Evolutionary conservation across 768 basidiomycete genomes (phyloP).

Genomic region (Fistulinella prunicolor): DNA sequence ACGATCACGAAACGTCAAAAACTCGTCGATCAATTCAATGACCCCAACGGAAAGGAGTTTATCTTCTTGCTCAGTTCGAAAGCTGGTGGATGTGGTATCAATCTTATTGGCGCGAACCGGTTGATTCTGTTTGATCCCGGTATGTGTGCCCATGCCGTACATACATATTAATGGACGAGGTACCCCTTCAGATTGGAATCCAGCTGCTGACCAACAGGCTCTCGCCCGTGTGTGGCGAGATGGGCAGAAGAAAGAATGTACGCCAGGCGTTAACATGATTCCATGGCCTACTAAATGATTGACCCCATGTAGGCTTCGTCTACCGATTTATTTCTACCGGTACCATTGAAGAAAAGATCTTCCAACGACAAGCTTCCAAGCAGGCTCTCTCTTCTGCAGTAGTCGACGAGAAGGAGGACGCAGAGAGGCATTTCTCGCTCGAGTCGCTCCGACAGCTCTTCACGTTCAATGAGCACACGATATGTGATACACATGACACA

Average conservation of each 20-base stretch:
- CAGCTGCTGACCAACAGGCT: slow-evolving; percentile 97
- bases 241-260: slow-evolving; percentile 99
- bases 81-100: slow-evolving; percentile 95
- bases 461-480: slow-evolving; percentile 80
- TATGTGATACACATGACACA: slow-evolving; percentile 95
- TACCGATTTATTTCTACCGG: slow-evolving; percentile 98
- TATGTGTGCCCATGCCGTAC: slow-evolving; percentile 29
- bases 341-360: slow-evolving; percentile 98
- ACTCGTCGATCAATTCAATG: slow-evolving; percentile 93
- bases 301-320: slow-evolving; percentile 70
- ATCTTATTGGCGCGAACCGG: slow-evolving; percentile 93
- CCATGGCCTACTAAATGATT: not conserved
- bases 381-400: slow-evolving; percentile 97
- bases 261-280: slow-evolving; percentile 24
- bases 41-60: slow-evolving; percentile 91
- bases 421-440: slow-evolving; percentile 91
- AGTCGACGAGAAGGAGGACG: slow-evolving; percentile 94
- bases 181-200: slow-evolving; percentile 83
- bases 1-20: slow-evolving; percentile 89
- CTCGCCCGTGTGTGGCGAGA: slow-evolving; percentile 99
- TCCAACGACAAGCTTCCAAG: slow-evolving; percentile 95
- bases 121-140: slow-evolving; percentile 95
- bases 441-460: slow-evolving; percentile 90
- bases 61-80: slow-evolving; percentile 93
- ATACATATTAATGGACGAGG: not conserved